phyloP scores from a whole-genome alignment of 1,139 yeast genomes.

The Sugiyamaella xylanicola region DNA sequence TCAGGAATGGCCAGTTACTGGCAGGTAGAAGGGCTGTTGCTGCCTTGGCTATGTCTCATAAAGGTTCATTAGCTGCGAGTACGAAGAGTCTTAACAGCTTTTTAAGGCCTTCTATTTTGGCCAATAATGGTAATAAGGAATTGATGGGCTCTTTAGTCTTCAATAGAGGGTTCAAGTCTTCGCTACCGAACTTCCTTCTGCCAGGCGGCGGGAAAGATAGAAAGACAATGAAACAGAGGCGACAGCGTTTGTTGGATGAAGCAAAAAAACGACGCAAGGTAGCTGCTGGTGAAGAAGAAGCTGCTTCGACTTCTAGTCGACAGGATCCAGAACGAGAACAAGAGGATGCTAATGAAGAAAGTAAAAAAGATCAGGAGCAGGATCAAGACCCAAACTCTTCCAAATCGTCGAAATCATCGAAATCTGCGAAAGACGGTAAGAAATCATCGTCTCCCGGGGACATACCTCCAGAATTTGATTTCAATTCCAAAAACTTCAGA shows the following conservation, averaged over 20 bases:
- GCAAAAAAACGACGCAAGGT: conserved; percentile 9
- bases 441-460: conserved; percentile 11
- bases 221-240: conserved; percentile 12
- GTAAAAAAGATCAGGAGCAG: conserved; percentile 14
- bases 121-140: neutral
- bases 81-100: neutral
- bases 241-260: conserved; percentile 16
- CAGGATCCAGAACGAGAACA: conserved; percentile 17
- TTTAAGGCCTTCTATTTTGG: neutral
- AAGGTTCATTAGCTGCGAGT: neutral
- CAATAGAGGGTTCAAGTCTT: conserved; percentile 12
- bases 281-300: neutral
- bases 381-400: neutral
- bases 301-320: neutral
- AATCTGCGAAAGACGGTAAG: conserved; percentile 18
- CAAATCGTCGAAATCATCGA: neutral
- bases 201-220: conserved; percentile 13
- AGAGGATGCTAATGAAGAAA: conserved; percentile 15
- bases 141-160: neutral
- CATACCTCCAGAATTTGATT: conserved; percentile 31
- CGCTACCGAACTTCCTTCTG: conserved; percentile 4
- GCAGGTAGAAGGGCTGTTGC: neutral
- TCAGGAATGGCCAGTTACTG: conserved; percentile 5
- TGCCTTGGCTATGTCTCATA: neutral
- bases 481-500: conserved; percentile 28